Evolutionary conservation across 306 rosid genomes (phyloP).

Genomic region (Cicer cuneatum): DNA sequence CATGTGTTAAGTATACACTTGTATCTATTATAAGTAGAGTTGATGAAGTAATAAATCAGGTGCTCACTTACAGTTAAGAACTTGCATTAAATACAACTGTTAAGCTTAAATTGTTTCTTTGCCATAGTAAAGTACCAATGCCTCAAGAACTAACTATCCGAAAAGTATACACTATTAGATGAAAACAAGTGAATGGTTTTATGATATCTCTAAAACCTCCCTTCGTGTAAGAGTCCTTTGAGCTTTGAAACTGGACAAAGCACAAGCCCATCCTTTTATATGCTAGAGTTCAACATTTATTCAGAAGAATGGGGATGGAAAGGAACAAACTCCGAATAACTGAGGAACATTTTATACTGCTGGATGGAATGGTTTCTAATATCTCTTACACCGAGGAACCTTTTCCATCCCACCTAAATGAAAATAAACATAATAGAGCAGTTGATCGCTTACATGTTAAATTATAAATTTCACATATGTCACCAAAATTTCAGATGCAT

Average conservation of each 20-base stretch:
- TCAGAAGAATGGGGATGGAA: background rate
- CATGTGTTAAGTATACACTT: background rate
- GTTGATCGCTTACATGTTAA: background rate
- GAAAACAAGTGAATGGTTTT: background rate
- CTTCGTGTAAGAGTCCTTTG: background rate
- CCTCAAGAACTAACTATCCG: background rate
- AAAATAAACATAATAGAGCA: background rate
- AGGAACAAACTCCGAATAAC: background rate
- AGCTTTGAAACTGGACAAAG: background rate
- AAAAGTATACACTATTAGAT: background rate
- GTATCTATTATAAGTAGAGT: background rate
- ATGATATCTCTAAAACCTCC: background rate
- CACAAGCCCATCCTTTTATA: background rate
- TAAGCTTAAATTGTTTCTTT: background rate
- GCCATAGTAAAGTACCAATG: background rate
- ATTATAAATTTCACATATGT: slow-evolving; percentile 15
- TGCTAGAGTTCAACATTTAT: slow-evolving; percentile 5
- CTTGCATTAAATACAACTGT: slow-evolving; percentile 8
- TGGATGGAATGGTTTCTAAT: slow-evolving; percentile 6
- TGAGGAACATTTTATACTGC: too few relatives aligned
- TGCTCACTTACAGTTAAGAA: background rate
- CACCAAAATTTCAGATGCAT: slow-evolving; percentile 30
- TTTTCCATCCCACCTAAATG: slow-evolving; percentile 8
- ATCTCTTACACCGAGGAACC: background rate
- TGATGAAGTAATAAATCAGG: slow-evolving; percentile 2